Conservation (phyloP, 306 rosid species). For the Corylus avellana region DNA sequence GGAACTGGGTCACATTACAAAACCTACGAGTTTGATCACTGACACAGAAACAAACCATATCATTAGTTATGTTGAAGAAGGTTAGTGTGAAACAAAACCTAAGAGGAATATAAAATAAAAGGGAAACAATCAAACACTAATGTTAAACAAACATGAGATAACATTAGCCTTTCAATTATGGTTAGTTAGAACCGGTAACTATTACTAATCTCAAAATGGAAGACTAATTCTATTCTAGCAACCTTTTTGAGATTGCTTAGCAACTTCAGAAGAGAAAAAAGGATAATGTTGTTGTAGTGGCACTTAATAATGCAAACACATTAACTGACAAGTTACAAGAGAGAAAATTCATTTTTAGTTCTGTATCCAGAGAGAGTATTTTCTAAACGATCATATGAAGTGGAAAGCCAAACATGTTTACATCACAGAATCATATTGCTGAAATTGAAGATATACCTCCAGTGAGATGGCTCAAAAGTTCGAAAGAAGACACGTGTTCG, state of each 20-base stretch:
- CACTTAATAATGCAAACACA: background rate
- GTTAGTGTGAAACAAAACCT: conserved; percentile 21
- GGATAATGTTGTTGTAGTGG: too few relatives aligned
- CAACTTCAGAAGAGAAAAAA: background rate
- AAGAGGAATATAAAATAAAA: background rate
- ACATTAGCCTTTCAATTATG: conserved; percentile 4
- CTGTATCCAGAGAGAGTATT: conserved; percentile 7
- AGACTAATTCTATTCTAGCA: background rate
- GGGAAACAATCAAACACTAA: background rate
- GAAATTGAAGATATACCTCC: conserved; percentile 61
- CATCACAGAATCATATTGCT: conserved; percentile 24
- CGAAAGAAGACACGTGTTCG: conserved; percentile 75
- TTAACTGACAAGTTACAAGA: background rate
- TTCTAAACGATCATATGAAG: conserved; percentile 6
- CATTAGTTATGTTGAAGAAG: conserved; percentile 23
- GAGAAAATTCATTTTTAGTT: background rate
- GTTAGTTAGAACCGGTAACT: background rate
- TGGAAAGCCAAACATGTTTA: conserved; percentile 18
- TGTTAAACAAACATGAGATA: background rate
- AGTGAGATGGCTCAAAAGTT: conserved; percentile 84
- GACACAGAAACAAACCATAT: conserved; percentile 38
- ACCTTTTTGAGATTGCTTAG: background rate
- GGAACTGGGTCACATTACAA: conserved; percentile 58
- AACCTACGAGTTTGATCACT: conserved; percentile 55
- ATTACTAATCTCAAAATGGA: background rate